Conservation (phyloP, 495 filamentous ascomycete species). For the Staphylotrichum longicolle region DNA sequence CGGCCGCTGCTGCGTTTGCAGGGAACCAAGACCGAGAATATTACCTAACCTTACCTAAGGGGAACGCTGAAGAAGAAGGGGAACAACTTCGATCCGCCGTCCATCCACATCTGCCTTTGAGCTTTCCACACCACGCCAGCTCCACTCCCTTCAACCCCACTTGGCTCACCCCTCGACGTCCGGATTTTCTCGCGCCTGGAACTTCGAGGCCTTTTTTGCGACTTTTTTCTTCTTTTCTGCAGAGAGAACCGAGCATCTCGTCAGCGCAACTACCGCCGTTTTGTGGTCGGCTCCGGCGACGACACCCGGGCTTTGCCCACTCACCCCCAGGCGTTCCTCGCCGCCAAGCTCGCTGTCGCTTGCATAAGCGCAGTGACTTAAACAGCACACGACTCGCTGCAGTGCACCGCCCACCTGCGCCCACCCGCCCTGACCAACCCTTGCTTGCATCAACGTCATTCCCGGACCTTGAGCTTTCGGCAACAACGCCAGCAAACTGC, state of each 20-base stretch:
- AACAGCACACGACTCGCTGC: slow-evolving; percentile 19
- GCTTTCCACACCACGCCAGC: slow-evolving; percentile 9
- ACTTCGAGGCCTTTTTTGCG: slow-evolving; percentile 15
- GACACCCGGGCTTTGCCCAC: slow-evolving; percentile 32
- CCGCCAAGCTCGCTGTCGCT: slow-evolving; percentile 36
- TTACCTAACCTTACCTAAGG: too few species aligned
- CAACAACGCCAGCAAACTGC: slow-evolving; percentile 4
- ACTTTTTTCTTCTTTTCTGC: slow-evolving; percentile 11
- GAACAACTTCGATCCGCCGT: slow-evolving; percentile 9
- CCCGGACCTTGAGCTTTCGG: too few species aligned
- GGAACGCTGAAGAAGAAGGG: not conserved
- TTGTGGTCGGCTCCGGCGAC: slow-evolving; percentile 28
- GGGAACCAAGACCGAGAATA: too few species aligned
- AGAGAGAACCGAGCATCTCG: slow-evolving; percentile 14
- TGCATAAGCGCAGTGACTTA: slow-evolving; percentile 37
- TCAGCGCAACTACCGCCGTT: slow-evolving; percentile 27
- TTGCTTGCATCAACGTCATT: not conserved
- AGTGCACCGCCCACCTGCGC: slow-evolving; percentile 25
- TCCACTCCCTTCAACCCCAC: slow-evolving; percentile 20
- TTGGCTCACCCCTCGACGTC: slow-evolving; percentile 16
- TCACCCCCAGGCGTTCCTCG: slow-evolving; percentile 32
- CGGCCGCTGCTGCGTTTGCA: too few species aligned
- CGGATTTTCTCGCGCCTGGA: slow-evolving; percentile 18
- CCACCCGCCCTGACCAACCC: slow-evolving; percentile 13
- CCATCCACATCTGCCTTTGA: not conserved